Conservation (phyloP, 108 stramenopile genomes). For the Licmophora abbreviata region DNA sequence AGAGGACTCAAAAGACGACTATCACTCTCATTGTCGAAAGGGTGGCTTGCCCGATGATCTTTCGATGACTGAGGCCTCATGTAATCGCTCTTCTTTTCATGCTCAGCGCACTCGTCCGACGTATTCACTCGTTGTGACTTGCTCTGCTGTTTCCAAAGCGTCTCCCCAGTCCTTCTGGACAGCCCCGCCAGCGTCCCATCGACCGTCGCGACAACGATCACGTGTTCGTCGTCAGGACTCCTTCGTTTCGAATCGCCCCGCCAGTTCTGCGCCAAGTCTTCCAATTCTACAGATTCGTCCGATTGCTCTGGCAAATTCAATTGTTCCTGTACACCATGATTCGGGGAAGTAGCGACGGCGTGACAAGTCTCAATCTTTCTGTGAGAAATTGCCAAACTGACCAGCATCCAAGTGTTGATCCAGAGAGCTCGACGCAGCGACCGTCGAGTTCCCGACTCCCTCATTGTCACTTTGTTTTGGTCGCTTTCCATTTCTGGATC, state of each 20-base stretch:
- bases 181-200: constrained; percentile 74
- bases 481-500: no score
- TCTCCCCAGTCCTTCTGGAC: constrained; percentile 45
- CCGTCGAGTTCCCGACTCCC: no score
- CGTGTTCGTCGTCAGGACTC: neutral
- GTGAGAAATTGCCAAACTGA: neutral
- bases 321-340: no score
- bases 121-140: constrained; percentile 2
- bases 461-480: no score
- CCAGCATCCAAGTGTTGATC: neutral
- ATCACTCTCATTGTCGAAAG: constrained; percentile 3
- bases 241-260: no score
- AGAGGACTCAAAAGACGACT: constrained; percentile 26
- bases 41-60: neutral
- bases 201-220: constrained; percentile 58
- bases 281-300: no score
- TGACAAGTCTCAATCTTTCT: no score
- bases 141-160: constrained; percentile 52
- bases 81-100: neutral
- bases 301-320: no score
- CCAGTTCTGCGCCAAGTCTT: no score
- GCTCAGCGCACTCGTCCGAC: neutral
- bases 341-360: no score
- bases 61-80: neutral
- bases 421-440: neutral